Percentiles rank a stretch among this genome's conserved stretches.
phyloP scores from a whole-genome alignment of 345 rosid genomes.

The Eucalyptus tenuipes region DNA sequence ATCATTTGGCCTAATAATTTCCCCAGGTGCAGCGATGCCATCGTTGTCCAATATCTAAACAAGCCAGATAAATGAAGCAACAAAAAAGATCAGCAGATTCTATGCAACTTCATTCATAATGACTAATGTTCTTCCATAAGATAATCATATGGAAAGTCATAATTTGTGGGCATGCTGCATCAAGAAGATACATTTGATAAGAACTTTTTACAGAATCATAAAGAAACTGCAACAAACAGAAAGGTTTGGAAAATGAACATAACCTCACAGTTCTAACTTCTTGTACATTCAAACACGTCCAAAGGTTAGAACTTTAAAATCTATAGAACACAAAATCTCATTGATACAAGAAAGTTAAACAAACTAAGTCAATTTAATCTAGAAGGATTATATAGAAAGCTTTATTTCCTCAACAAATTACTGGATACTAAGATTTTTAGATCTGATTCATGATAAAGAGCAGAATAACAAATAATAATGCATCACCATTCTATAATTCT shows the following conservation, averaged over 20 bases:
- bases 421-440: background rate
- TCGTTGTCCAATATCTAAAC: conserved; percentile 70
- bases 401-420: background rate
- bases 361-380: background rate
- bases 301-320: background rate
- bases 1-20: conserved; percentile 64
- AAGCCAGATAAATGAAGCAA: background rate
- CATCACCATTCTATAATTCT: background rate
- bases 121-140: background rate
- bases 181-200: background rate
- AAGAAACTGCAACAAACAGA: background rate
- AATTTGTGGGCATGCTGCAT: background rate
- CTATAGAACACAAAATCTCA: background rate
- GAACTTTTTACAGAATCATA: background rate
- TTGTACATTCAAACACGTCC: background rate
- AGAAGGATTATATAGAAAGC: background rate
- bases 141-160: background rate
- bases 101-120: background rate
- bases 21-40: conserved; percentile 89
- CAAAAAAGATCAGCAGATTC: background rate
- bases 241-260: background rate
- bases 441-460: background rate
- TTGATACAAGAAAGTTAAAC: background rate
- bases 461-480: background rate
- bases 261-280: background rate